Percentiles rank a stretch among this genome's conserved stretches.
phyloP scores from a whole-genome alignment of 495 filamentous ascomycete species.

The Podospora pseudoanserina region DNA sequence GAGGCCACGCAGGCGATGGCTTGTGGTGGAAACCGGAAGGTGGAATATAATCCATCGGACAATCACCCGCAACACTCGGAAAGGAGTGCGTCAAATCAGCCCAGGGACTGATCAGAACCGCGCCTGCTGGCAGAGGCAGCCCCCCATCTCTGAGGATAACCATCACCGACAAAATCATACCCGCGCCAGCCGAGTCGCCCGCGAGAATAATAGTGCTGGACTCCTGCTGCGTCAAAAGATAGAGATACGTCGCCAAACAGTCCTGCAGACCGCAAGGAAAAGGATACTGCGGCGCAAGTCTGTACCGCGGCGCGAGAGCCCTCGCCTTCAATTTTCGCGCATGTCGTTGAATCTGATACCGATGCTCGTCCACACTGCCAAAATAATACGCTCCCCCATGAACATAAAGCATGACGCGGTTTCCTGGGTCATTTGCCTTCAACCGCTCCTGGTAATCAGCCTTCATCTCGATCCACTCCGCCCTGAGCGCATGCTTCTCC shows the following conservation, averaged over 20 bases:
- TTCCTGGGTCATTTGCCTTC: constrained; percentile 51
- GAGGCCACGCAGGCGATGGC: constrained; percentile 85
- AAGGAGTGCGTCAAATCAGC: constrained; percentile 92
- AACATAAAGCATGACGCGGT: constrained; percentile 86
- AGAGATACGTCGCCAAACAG: constrained; percentile 81
- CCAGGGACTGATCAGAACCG: constrained; percentile 89
- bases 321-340: constrained; percentile 87
- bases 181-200: constrained; percentile 88
- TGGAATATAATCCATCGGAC: constrained; percentile 80
- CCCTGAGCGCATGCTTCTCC: constrained; percentile 57
- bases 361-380: constrained; percentile 89
- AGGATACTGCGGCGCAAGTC: constrained; percentile 87
- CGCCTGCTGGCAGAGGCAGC: constrained; percentile 80
- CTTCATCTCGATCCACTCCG: constrained; percentile 96
- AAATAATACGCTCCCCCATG: constrained; percentile 75
- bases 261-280: constrained; percentile 91
- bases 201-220: constrained; percentile 75
- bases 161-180: constrained; percentile 77
- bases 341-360: constrained; percentile 93
- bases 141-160: constrained; percentile 77
- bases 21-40: constrained; percentile 79
- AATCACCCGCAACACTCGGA: constrained; percentile 74
- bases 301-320: constrained; percentile 83
- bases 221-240: constrained; percentile 68
- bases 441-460: constrained; percentile 71